Evolutionary conservation across 208 protist species (phyloP).

Genomic region (Wallacemonas collosoma): DNA sequence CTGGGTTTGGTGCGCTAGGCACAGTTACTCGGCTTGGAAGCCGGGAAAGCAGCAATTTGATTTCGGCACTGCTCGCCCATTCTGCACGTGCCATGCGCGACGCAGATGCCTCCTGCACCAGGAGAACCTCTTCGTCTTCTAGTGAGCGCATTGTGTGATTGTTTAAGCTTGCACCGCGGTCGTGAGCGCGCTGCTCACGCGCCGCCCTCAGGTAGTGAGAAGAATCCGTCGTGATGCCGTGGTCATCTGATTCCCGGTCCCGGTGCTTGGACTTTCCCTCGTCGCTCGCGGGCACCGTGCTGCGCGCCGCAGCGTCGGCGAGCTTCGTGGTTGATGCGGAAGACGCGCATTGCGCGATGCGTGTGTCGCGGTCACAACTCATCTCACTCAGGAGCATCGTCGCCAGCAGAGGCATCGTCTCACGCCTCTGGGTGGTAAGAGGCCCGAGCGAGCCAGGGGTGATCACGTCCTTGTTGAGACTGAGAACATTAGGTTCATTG

Average conservation of each 20-base stretch:
- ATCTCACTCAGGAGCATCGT: not conserved
- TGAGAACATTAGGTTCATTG: too few relatives aligned
- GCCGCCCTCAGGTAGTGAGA: not conserved
- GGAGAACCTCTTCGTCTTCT: conserved; percentile 5
- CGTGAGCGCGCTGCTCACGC: not conserved
- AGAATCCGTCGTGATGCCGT: too few relatives aligned
- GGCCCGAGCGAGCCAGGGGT: not conserved
- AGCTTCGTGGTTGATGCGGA: not conserved
- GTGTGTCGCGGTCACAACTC: not conserved
- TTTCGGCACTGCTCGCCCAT: not conserved
- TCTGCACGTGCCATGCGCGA: conserved; percentile 11
- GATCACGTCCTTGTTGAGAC: not conserved
- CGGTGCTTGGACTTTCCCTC: too few relatives aligned
- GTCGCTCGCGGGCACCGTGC: not conserved
- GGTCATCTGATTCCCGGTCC: not conserved
- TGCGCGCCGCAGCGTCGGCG: not conserved
- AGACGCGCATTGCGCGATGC: not conserved
- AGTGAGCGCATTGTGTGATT: not conserved
- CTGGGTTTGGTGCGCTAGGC: not conserved
- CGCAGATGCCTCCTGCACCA: not conserved
- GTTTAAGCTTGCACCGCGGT: not conserved
- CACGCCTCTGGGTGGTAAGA: not conserved
- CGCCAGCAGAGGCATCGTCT: not conserved
- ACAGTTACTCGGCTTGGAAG: not conserved
- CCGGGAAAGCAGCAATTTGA: not conserved